These are phyloP conservation scores for Inga oerstediana DNA, from an alignment of 306 rosid species.

Conservation along the genomic window DNA sequence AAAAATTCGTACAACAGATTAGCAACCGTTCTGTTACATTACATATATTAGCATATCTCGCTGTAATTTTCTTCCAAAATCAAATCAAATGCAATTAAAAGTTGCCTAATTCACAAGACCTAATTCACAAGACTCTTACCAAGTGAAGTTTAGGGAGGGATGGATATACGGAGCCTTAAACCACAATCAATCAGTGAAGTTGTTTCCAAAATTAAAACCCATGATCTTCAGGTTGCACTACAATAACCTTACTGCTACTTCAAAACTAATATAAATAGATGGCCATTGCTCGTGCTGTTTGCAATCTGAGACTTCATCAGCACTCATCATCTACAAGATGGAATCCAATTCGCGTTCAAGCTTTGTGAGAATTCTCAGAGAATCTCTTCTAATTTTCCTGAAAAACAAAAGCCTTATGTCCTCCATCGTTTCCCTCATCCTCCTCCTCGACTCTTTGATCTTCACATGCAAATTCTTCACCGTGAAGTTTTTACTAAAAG, in stretches of 20 bases:
- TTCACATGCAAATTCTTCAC: slow-evolving; percentile 3
- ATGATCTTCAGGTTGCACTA: too few relatives aligned
- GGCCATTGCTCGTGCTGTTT: background rate
- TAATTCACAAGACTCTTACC: background rate
- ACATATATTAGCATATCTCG: background rate
- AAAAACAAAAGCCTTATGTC: slow-evolving; percentile 26
- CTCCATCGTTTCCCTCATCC: slow-evolving; percentile 6
- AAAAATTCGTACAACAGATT: too few relatives aligned
- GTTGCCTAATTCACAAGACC: background rate
- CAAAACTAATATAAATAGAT: background rate
- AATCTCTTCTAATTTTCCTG: slow-evolving; percentile 23
- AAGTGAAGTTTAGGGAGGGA: too few relatives aligned
- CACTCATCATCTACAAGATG: background rate
- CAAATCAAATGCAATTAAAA: background rate
- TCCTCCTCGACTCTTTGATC: slow-evolving; percentile 19
- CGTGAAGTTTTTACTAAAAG: background rate
- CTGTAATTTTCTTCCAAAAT: background rate
- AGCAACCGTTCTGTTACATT: too few relatives aligned
- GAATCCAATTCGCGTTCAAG: background rate
- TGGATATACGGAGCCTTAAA: too few relatives aligned
- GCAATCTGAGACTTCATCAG: background rate
- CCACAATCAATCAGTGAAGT: too few relatives aligned
- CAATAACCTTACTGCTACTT: too few relatives aligned
- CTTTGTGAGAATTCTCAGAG: slow-evolving; percentile 3
- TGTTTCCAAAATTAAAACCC: too few relatives aligned